phyloP scores from a whole-genome alignment of 2,329 filamentous ascomycete genomes.

The Aspergillus terreus region DNA sequence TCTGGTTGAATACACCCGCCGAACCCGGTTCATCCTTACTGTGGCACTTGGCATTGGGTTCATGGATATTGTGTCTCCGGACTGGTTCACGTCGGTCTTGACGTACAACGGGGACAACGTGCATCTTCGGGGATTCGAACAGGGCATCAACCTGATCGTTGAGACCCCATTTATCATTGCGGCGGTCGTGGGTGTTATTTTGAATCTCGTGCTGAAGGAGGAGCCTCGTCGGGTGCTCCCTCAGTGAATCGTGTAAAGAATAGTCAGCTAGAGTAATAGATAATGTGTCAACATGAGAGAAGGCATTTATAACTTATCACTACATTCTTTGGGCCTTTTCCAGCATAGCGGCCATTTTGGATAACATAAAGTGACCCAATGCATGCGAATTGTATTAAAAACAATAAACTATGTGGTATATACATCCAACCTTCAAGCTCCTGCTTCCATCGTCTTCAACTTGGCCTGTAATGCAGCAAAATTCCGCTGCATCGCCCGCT shows the following conservation, averaged over 20 bases:
- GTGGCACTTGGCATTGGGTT: conserved; percentile 71
- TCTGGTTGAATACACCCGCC: conserved; percentile 68
- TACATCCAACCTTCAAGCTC: conserved; percentile 3
- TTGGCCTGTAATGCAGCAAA: conserved; percentile 52
- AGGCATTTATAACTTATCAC: too few relatives aligned
- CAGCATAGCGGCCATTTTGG: too few relatives aligned
- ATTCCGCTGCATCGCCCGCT: conserved; percentile 55
- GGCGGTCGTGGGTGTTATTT: conserved; percentile 25
- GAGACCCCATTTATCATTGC: conserved; percentile 30
- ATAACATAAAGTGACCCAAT: not conserved
- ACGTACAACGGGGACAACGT: conserved; percentile 67
- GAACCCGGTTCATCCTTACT: conserved; percentile 78
- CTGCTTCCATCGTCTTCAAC: conserved; percentile 25
- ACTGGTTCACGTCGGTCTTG: conserved; percentile 68
- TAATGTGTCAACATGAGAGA: not conserved
- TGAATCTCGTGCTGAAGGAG: conserved; percentile 20
- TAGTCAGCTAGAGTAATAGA: not conserved
- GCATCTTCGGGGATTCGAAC: conserved; percentile 62
- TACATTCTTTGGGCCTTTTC: too few relatives aligned
- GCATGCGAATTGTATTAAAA: too few relatives aligned
- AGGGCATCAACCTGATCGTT: conserved; percentile 26
- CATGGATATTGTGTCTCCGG: conserved; percentile 63
- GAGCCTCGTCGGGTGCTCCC: not conserved
- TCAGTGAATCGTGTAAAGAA: not conserved
- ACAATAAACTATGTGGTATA: not conserved